phyloP scores from a whole-genome alignment of 345 rosid species.

The Dimocarpus longan region DNA sequence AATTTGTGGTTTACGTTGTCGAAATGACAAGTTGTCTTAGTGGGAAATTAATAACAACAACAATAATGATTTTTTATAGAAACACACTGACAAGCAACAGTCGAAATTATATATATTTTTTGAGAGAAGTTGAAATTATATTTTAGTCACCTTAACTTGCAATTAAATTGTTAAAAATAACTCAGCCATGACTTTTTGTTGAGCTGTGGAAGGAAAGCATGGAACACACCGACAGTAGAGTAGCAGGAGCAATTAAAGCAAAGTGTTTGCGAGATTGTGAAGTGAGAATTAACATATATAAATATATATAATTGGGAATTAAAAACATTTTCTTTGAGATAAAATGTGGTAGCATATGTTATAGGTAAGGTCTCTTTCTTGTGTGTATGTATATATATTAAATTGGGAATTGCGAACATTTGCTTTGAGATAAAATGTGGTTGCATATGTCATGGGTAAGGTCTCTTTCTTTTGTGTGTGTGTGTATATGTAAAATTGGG shows the following conservation, averaged over 20 bases:
- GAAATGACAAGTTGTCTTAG: neutral
- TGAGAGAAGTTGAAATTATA: neutral
- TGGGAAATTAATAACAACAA: neutral
- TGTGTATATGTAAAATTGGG: too few species aligned
- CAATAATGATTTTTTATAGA: too few species aligned
- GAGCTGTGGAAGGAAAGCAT: neutral
- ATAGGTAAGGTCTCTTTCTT: slow-evolving; percentile 14
- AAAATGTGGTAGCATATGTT: neutral
- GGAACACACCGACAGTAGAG: slow-evolving; percentile 3
- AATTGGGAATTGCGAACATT: slow-evolving; percentile 1
- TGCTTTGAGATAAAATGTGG: neutral
- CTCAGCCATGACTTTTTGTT: neutral
- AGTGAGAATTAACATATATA: neutral
- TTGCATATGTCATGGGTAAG: neutral
- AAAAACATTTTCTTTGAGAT: neutral
- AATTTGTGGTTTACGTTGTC: neutral
- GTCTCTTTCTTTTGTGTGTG: too few species aligned
- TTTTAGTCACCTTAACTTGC: slow-evolving; percentile 9
- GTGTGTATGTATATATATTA: neutral
- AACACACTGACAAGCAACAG: slow-evolving; percentile 8
- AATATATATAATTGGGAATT: neutral
- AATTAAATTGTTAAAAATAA: neutral
- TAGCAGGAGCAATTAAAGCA: neutral
- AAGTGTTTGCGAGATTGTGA: neutral
- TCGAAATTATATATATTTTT: neutral